phyloP scores from a whole-genome alignment of 2,329 filamentous ascomycete genomes.

The Phyllosticta paracitricarpa region DNA sequence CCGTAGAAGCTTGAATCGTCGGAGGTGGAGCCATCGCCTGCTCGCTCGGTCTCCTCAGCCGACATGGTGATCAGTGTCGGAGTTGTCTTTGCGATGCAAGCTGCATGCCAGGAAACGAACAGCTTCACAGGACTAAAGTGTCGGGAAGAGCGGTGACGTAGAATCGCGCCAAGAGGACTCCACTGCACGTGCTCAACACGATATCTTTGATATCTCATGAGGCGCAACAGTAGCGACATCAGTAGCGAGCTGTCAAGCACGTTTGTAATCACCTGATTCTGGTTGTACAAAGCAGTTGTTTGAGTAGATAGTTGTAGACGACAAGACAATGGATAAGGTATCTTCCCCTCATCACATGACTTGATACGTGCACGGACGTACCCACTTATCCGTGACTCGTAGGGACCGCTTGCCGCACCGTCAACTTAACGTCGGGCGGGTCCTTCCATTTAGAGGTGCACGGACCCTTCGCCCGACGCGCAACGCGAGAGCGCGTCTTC shows the following conservation, averaged over 20 bases:
- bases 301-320: too few species aligned
- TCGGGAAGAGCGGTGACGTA: neutral
- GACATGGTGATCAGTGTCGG: neutral
- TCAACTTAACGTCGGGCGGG: neutral
- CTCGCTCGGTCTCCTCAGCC: slow-evolving; percentile 18
- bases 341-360: too few species aligned
- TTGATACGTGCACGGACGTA: too few species aligned
- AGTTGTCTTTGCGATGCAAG: neutral
- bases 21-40: slow-evolving; percentile 25
- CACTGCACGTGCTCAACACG: too few species aligned
- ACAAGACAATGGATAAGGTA: too few species aligned
- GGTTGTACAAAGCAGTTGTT: too few species aligned
- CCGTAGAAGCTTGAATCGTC: slow-evolving; percentile 39
- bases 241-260: too few species aligned
- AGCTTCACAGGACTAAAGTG: neutral
- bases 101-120: neutral
- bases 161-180: too few species aligned
- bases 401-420: neutral
- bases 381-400: too few species aligned
- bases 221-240: too few species aligned
- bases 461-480: neutral
- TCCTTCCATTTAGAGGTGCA: neutral
- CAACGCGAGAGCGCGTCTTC: slow-evolving; percentile 3
- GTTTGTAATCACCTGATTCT: too few species aligned
- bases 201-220: too few species aligned